A percentile compares a stretch with the other conserved stretches of the same genome.
Evolutionary conservation across 202 grass and related monocot genomes (phyloP).

Genomic region (Carex arenaria): DNA sequence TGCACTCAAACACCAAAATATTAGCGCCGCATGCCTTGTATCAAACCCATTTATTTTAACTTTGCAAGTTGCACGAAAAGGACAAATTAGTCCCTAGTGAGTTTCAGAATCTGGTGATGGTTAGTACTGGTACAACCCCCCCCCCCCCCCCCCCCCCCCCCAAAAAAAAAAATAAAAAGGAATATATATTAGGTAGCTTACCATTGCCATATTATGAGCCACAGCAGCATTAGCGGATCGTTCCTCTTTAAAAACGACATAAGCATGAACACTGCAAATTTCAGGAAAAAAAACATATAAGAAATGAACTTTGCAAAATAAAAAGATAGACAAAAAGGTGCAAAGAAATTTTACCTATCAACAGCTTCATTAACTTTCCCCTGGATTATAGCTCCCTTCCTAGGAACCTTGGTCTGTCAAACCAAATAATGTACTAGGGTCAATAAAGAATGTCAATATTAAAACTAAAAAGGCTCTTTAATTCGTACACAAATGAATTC

Average conservation of each 20-base stretch:
- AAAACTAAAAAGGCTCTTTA: neutral
- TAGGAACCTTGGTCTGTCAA: constrained; percentile 69
- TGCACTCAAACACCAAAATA: neutral
- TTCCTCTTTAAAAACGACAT: constrained; percentile 92
- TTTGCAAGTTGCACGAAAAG: too few relatives aligned
- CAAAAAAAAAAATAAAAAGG: too few relatives aligned
- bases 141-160: too few relatives aligned
- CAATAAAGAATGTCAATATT: neutral
- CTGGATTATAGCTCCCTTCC: constrained; percentile 62
- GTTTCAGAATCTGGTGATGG: neutral
- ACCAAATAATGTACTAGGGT: constrained; percentile 12
- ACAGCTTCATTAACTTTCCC: constrained; percentile 65
- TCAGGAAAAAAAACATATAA: neutral
- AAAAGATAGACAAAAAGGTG: neutral
- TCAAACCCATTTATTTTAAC: neutral
- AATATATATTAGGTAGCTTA: constrained; percentile 8
- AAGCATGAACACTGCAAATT: constrained; percentile 81
- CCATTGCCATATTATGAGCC: constrained; percentile 83
- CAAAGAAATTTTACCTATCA: constrained; percentile 49
- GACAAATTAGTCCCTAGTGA: too few relatives aligned
- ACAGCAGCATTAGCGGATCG: constrained; percentile 52
- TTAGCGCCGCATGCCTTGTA: neutral
- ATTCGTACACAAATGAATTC: neutral
- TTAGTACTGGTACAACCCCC: neutral
- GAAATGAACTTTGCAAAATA: neutral